phyloP scores from a whole-genome alignment of 768 basidiomycete genomes.

The Suillus discolor region DNA sequence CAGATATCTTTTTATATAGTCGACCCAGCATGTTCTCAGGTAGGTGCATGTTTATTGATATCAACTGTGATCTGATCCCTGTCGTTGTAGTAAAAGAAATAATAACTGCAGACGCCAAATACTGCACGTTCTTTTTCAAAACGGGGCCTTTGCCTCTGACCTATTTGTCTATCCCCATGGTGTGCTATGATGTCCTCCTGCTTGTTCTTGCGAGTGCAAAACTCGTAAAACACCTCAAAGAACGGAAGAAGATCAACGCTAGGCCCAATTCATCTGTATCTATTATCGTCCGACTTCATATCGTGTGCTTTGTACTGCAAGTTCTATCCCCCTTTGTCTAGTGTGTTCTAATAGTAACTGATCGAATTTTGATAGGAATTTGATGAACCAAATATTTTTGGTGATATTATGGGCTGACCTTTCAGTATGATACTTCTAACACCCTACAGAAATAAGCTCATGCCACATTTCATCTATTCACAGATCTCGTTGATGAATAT shows the following conservation, averaged over 20 bases:
- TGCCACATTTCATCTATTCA: not conserved
- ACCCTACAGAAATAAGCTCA: not conserved
- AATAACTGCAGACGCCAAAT: not conserved
- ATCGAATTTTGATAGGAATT: not conserved
- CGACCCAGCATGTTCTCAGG: not conserved
- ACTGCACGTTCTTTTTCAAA: not conserved
- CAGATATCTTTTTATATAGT: conserved; percentile 1
- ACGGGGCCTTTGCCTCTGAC: too few relatives aligned
- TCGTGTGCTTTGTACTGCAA: not conserved
- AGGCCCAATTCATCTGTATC: not conserved
- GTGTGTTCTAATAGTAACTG: not conserved
- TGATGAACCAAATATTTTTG: conserved; percentile 1
- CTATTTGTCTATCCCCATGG: not conserved
- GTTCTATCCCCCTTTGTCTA: not conserved
- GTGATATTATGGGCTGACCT: not conserved
- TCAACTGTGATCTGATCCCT: not conserved
- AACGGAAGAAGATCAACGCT: not conserved
- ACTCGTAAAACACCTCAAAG: not conserved
- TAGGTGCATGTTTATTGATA: not conserved
- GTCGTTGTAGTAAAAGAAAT: not conserved
- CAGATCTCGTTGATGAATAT: not conserved
- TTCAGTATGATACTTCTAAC: not conserved
- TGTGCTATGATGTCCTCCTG: not conserved
- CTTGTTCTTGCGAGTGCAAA: not conserved
- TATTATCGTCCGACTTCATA: not conserved